Evolutionary conservation across 331 rosid species (phyloP).

Genomic region (Malus hybrid): DNA sequence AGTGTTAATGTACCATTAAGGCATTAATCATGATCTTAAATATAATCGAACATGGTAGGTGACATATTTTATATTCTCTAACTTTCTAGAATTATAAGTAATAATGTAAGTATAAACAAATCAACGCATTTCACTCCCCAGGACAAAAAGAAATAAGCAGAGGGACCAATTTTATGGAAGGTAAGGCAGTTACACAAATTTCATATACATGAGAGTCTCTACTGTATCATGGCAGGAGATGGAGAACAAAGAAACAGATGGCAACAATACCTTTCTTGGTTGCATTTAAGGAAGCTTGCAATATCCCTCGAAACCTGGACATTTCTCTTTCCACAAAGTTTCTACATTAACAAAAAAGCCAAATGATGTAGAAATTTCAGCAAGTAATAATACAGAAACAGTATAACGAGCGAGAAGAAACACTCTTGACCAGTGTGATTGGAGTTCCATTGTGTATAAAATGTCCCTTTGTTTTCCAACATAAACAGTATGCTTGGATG

Average conservation of each 20-base stretch:
- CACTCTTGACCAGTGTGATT: not conserved
- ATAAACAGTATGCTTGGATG: not conserved
- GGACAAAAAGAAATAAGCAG: not conserved
- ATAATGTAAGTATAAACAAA: not conserved
- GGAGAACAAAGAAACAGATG: not conserved
- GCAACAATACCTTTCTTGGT: slow-evolving; percentile 61
- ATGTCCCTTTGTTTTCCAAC: not conserved
- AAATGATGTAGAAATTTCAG: not conserved
- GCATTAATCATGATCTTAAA: not conserved
- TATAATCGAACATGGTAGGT: not conserved
- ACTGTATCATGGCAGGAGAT: not conserved
- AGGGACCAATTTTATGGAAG: not conserved
- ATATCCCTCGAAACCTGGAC: slow-evolving; percentile 63
- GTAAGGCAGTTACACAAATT: not conserved
- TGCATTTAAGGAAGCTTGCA: slow-evolving; percentile 69
- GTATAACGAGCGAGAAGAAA: not conserved
- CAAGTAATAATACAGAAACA: not conserved
- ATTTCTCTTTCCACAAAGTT: slow-evolving; percentile 24
- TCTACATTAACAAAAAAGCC: not conserved
- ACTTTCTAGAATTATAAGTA: not conserved
- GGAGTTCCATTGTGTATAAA: not conserved
- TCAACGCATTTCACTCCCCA: not conserved
- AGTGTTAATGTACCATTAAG: not conserved
- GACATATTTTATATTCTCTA: not conserved
- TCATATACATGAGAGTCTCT: not conserved